Percentiles rank a stretch among this genome's conserved stretches.
phyloP scores from a whole-genome alignment of 192 early-diverging fungal genomes.

The Umbelopsis sp. region DNA sequence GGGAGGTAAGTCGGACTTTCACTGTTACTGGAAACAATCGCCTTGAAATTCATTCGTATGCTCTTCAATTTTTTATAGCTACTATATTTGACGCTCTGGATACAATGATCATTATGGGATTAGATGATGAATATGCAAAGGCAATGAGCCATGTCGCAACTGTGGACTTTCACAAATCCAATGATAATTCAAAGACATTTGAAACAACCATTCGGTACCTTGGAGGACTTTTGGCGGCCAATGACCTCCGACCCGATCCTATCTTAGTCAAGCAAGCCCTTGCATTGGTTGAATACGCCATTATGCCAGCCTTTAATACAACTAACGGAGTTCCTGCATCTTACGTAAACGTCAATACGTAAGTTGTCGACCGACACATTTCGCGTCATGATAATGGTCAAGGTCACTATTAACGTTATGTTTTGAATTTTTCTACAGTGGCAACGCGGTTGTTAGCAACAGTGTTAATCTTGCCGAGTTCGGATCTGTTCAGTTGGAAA shows the following conservation, averaged over 20 bases:
- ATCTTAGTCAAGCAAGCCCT: constrained; percentile 67
- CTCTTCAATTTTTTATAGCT: background rate
- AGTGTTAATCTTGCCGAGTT: constrained; percentile 56
- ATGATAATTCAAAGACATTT: constrained; percentile 63
- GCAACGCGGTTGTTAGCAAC: constrained; percentile 14
- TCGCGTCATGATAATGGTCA: background rate
- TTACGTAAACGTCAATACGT: constrained; percentile 54
- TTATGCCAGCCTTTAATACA: constrained; percentile 77
- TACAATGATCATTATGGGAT: constrained; percentile 83
- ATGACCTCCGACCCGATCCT: constrained; percentile 72
- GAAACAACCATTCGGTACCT: constrained; percentile 81
- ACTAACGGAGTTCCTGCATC: constrained; percentile 60
- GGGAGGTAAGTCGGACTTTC: constrained; percentile 40
- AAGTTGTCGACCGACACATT: background rate
- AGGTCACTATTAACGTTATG: background rate
- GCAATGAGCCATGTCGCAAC: constrained; percentile 18
- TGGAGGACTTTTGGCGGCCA: constrained; percentile 80
- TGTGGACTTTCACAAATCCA: constrained; percentile 53
- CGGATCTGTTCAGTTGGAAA: constrained; percentile 81
- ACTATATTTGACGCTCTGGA: constrained; percentile 80
- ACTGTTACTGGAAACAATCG: background rate
- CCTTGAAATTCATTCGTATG: background rate
- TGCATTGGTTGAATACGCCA: constrained; percentile 57
- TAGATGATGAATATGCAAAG: constrained; percentile 37
- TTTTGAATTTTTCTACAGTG: background rate